A percentile compares a stretch with the other conserved stretches of the same genome.
These are phyloP conservation scores for Wallacemonas collosoma DNA, from an alignment of 208 protist genomes.

Conservation along the genomic window DNA sequence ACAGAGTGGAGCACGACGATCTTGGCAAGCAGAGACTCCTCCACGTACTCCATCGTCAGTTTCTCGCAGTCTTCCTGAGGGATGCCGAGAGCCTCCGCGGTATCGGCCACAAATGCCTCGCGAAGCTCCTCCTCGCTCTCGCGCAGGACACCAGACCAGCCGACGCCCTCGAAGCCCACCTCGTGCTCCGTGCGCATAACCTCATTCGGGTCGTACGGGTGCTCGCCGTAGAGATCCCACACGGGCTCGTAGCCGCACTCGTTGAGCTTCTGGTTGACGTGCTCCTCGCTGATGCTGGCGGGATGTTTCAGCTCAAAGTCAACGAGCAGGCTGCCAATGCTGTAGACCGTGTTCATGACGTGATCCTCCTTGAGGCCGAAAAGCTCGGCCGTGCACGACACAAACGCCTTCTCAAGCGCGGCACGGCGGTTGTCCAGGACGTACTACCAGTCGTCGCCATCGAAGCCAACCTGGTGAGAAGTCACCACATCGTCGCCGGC, in stretches of 20 bases:
- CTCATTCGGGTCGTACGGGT: constrained; percentile 22
- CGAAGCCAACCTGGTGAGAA: constrained; percentile 64
- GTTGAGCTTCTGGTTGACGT: constrained; percentile 23
- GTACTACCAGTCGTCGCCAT: constrained; percentile 55
- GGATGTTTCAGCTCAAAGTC: constrained; percentile 28
- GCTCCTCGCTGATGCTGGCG: constrained; percentile 11
- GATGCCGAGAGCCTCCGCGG: constrained; percentile 20
- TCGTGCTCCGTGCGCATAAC: constrained; percentile 24
- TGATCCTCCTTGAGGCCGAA: constrained; percentile 24
- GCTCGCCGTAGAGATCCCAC: constrained; percentile 25
- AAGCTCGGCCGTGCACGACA: constrained; percentile 18
- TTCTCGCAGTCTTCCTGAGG: constrained; percentile 24
- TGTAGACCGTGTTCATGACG: constrained; percentile 21
- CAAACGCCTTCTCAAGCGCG: constrained; percentile 23
- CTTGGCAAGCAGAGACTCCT: constrained; percentile 9
- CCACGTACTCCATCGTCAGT: constrained; percentile 1
- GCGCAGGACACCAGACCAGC: constrained; percentile 21
- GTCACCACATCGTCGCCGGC: constrained; percentile 21
- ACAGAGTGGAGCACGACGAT: constrained; percentile 15
- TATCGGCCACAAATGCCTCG: constrained; percentile 35
- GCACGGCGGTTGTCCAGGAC: constrained; percentile 30
- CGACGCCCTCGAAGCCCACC: constrained; percentile 23
- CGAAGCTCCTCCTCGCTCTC: constrained; percentile 20
- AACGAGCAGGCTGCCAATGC: constrained; percentile 19
- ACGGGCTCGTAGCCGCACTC: constrained; percentile 20